Base-by-base conservation (phyloP, 2,329 filamentous ascomycete species). In the Bertia moriformis region DNA sequence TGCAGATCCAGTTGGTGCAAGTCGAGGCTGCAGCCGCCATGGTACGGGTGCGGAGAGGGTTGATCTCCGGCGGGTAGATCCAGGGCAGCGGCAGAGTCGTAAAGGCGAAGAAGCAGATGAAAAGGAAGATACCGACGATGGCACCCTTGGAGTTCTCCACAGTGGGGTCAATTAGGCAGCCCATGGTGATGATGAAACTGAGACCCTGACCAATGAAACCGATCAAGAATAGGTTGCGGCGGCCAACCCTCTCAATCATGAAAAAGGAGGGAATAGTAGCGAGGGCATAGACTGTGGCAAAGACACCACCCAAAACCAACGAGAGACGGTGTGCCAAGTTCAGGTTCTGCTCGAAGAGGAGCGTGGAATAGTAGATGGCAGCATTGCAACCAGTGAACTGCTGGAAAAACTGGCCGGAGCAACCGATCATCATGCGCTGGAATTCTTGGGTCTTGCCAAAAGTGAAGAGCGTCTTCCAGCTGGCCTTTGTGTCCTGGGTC, bases 21-120 rank as follows among this genome's bases (percentile, higher is more conserved):
- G 75, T 81, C 2, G 71, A 70, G 27, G 80, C 56, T 1, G 77
- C 77, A 48, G 80, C 80, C 38, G 73, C 72, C 13, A 73, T 72
- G 13, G 69, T 73, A 43, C 73, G 67, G 38, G 73, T 77, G 43
- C 66, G 62, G 43, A 78, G 54, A 19, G 73, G 69, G 45, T 70
- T 71, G 46, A 78, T 67, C 48, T 78, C 73, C 36, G 73, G 70
- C 3, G 72, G 69, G 53, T 74, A 77, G 7, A 78, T 55, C 72
- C 71, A 78, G 5, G 71, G 69, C 53, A 78, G 70, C 17, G 70
- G 69, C 37, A 77, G 60, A 71, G 70, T 77, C 14, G 67, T 69
- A 39, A 68, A 60, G 33, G 69, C 72, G 50, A 78, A 79, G 55
- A 70, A 71, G 1, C 69, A 69, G 49, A 72, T 75, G 54, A 76